Evolutionary conservation across 176 grass and related monocot species (phyloP).

Genomic region (Paspalum vaginatum): DNA sequence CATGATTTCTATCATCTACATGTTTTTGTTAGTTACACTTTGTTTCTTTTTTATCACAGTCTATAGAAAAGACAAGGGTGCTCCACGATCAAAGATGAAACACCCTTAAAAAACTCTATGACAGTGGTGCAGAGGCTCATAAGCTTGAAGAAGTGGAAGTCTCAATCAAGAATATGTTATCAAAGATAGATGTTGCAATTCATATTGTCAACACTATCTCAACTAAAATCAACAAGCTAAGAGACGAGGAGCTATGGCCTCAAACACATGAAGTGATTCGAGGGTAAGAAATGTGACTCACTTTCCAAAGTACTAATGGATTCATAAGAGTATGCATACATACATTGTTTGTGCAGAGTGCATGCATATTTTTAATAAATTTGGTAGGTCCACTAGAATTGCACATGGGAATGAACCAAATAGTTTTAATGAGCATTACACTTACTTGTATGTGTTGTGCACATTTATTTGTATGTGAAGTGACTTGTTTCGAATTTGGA

Average conservation of each 20-base stretch:
- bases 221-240: slow-evolving; percentile 58
- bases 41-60: slow-evolving; percentile 45
- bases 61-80: slow-evolving; percentile 57
- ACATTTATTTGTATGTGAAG: too few relatives aligned
- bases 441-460: too few relatives aligned
- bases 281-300: slow-evolving; percentile 54
- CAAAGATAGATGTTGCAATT: slow-evolving; percentile 56
- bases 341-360: not conserved
- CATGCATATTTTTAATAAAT: not conserved
- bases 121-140: slow-evolving; percentile 49
- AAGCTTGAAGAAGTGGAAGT: slow-evolving; percentile 52
- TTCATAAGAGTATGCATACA: not conserved
- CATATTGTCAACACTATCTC: slow-evolving; percentile 59
- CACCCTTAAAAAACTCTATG: slow-evolving; percentile 26
- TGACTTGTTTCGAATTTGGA: too few relatives aligned
- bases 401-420: too few relatives aligned
- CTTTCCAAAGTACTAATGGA: not conserved
- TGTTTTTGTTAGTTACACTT: slow-evolving; percentile 17
- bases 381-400: not conserved
- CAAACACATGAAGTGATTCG: slow-evolving; percentile 58
- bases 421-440: too few relatives aligned
- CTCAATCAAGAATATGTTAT: slow-evolving; percentile 52
- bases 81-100: slow-evolving; percentile 45
- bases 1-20: too few relatives aligned
- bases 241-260: slow-evolving; percentile 76